Base-by-base conservation (phyloP, 2,329 filamentous ascomycete species). In the Ophiostoma pallidulum region DNA sequence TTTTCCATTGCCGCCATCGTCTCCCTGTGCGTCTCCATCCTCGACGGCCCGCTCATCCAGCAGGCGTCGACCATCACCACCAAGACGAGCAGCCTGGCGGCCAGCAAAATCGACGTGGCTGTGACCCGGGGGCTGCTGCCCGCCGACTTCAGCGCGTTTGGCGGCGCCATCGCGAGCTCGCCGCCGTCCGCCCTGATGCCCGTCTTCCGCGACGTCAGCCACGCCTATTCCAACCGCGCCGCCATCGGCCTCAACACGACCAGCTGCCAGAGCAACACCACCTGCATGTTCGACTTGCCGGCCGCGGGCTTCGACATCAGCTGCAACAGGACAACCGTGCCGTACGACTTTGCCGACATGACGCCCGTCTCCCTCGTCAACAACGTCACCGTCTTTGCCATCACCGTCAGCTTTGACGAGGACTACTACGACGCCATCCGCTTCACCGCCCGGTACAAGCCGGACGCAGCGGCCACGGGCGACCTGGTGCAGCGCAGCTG, bases 1-100 rank as follows among this genome's bases (percentile, higher is more conserved):
- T 47, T 47, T 22, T 36, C 32, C 13, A 4, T 42, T 20, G 45
- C 38, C 24, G 38, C 39, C 2, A 8, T 42, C 12, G 5, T 47
- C 2, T 18, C 45, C 5, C 32, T 47, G 14, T 31, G 18, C 14
- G 45, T 47, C 31, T 31, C 20, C 24, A 13, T 47, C n/a, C 24
- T 37, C 29, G 45, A 47, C 24, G 45, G 38, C 2, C 45, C 45
- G 20, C n/a, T 47, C 10, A 37, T 47, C 31, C 45, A 47, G 14
- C 41, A 42, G 32, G 45, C 45, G 3, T 47, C 45, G 31, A 41
- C 29, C 22, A 36, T 47, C 8, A 22, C 35, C 8, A 19, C 29
- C 20, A 20, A 36, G 38, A 41, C 29, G 4, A 14, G 13, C n/a
- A 38, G 13, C 3, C 45, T 38, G n/a, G 16, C 24, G 5, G 7